Conservation (phyloP, 176 grass and related monocot species). For the Rhipidocladum racemiflorum region DNA sequence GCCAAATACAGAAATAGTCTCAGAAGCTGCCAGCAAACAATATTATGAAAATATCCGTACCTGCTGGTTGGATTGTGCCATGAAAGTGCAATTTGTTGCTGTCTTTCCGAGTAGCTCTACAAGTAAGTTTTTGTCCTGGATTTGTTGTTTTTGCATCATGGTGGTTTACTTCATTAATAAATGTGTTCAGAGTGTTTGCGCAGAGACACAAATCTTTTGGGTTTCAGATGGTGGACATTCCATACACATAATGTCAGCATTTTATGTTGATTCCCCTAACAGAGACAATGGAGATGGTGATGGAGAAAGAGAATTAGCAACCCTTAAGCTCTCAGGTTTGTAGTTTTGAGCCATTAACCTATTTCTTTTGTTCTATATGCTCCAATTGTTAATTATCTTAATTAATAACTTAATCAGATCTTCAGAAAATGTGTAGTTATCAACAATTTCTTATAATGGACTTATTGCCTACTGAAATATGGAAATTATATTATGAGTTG, state of each 20-base stretch:
- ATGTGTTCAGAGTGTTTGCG: slow-evolving; percentile 71
- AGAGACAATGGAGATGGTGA: slow-evolving; percentile 14
- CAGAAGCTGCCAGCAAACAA: slow-evolving; percentile 30
- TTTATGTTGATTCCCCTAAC: slow-evolving; percentile 43
- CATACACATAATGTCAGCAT: slow-evolving; percentile 57
- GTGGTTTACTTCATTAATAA: slow-evolving; percentile 64
- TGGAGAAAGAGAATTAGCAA: slow-evolving; percentile 34
- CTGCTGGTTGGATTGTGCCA: slow-evolving; percentile 50
- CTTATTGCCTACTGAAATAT: background rate
- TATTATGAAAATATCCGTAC: slow-evolving; percentile 39
- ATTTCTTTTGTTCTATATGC: slow-evolving; percentile 11
- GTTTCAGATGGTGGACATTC: slow-evolving; percentile 80
- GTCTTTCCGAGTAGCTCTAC: slow-evolving; percentile 64
- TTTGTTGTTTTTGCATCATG: slow-evolving; percentile 17
- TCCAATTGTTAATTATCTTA: background rate
- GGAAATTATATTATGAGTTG: background rate
- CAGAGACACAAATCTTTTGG: slow-evolving; percentile 80
- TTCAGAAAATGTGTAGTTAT: background rate
- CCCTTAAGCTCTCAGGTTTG: slow-evolving; percentile 64
- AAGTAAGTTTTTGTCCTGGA: slow-evolving; percentile 58
- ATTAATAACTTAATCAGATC: slow-evolving; percentile 17
- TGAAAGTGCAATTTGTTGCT: slow-evolving; percentile 79
- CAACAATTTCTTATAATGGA: background rate
- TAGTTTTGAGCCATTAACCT: background rate
- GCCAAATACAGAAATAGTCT: slow-evolving; percentile 24